A percentile compares a stretch with the other conserved stretches of the same genome.
phyloP scores from a whole-genome alignment of 495 filamentous ascomycete species.

The Daldinia childiae region DNA sequence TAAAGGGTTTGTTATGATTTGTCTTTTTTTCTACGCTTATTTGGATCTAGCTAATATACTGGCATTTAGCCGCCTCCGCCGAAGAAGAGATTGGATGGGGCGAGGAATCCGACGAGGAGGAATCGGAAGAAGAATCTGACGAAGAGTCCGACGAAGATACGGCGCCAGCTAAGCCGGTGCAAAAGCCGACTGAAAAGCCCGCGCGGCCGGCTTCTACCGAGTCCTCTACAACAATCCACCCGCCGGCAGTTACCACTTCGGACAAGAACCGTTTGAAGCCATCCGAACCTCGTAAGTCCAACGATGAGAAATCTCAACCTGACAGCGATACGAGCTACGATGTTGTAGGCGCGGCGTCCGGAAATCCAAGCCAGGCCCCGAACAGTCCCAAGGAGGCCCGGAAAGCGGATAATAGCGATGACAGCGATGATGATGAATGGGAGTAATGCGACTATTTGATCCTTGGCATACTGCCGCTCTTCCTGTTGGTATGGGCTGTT shows the following conservation, averaged over 20 bases:
- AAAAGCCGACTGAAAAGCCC: slow-evolving; percentile 37
- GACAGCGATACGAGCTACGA: slow-evolving; percentile 96
- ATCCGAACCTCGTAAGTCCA: slow-evolving; percentile 76
- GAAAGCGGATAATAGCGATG: slow-evolving; percentile 60
- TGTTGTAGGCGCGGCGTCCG: slow-evolving; percentile 78
- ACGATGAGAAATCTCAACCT: slow-evolving; percentile 83
- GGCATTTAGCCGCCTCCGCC: slow-evolving; percentile 63
- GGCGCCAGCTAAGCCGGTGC: slow-evolving; percentile 41
- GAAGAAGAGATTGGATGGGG: slow-evolving; percentile 89
- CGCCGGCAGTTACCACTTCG: slow-evolving; percentile 37
- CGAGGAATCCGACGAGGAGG: slow-evolving; percentile 60
- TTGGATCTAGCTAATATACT: slow-evolving; percentile 41
- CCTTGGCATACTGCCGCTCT: slow-evolving; percentile 3
- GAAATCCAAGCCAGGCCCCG: slow-evolving; percentile 77
- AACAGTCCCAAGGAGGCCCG: slow-evolving; percentile 72
- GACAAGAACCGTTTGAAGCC: slow-evolving; percentile 59
- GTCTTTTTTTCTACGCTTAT: slow-evolving; percentile 1
- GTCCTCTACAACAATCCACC: slow-evolving; percentile 65
- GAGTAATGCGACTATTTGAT: slow-evolving; percentile 63
- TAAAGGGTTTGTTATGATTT: slow-evolving; percentile 75
- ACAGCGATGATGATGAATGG: slow-evolving; percentile 88
- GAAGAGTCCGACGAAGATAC: slow-evolving; percentile 44
- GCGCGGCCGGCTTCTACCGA: slow-evolving; percentile 55
- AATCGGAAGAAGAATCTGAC: slow-evolving; percentile 23
- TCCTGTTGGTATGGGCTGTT: slow-evolving; percentile 2